phyloP scores from a whole-genome alignment of 768 basidiomycete species.

The Leucogyrophana mollusca region DNA sequence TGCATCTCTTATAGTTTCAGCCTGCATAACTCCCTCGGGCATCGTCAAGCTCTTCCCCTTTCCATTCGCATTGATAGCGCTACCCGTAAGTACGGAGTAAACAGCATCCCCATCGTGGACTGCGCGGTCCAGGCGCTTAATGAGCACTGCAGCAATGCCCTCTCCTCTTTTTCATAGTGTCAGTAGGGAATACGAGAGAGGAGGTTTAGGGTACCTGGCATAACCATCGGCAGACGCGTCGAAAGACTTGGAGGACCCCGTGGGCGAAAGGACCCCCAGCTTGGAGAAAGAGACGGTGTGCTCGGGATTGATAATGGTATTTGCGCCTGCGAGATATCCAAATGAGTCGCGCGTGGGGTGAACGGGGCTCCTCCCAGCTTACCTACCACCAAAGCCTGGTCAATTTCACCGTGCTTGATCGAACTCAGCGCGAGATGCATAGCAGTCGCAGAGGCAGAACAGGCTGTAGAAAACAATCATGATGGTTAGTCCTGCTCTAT shows the following conservation, averaged over 20 bases:
- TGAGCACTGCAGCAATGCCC: conserved; percentile 29
- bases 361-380: not conserved
- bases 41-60: conserved; percentile 33
- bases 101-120: conserved; percentile 28
- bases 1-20: conserved; percentile 31
- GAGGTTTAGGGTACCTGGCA: conserved; percentile 12
- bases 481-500: not conserved
- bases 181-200: not conserved
- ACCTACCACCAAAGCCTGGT: not conserved
- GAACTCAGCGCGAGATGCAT: conserved; percentile 1
- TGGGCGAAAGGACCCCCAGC: conserved; percentile 24
- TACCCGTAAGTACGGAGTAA: conserved; percentile 29
- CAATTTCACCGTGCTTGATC: not conserved
- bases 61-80: conserved; percentile 33
- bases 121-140: conserved; percentile 33
- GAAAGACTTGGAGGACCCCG: conserved; percentile 31
- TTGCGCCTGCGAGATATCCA: conserved; percentile 12
- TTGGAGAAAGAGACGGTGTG: conserved; percentile 26
- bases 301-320: conserved; percentile 26
- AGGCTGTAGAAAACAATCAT: not conserved
- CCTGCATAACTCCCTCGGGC: conserved; percentile 33
- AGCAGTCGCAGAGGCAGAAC: not conserved
- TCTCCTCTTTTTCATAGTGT: conserved; percentile 11
- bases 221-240: conserved; percentile 33
- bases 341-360: too few relatives aligned